Evolutionary conservation across 768 basidiomycete species (phyloP), one percentile per base, ranked within the genome.

Genomic region (Lentinula lateritia): DNA sequence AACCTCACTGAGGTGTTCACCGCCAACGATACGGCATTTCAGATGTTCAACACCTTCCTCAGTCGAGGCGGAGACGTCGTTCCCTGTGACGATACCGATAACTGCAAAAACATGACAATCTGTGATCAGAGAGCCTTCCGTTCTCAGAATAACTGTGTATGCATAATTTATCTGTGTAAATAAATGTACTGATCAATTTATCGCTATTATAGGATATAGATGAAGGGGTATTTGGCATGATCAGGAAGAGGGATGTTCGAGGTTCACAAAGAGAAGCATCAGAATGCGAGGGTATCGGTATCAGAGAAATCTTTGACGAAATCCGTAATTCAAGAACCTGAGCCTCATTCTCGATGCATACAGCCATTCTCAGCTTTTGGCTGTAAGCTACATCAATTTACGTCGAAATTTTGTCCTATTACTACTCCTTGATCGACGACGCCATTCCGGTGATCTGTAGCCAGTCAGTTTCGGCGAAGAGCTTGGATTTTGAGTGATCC

Each of bases 101-200:
- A 66, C 20, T 82, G 81, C 70, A 78, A 74, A 67, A 70, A 69
- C 18, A 64, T 58, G 12, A 74, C 75, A 12, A 76, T 83, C 10
- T 83, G 82, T 64, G 75, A 76, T 53, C 67, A 80, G 61, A 69
- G 80, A 32, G 75, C 76, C 3, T 67, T 79, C 66, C 69, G 80
- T 38, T 68, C 77, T 5, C 72, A 80, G 63, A 67, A 80, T 63
- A 78, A 77, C 56, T 81, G 80, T 64, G 79, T 80, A 66, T 39
- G 74, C 63, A 23, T 20, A 4, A 12, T 15, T n/a, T 4, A 12
- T 32, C n/a, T 16, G 16, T 32, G 28, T 28, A 28, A 28, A 2
- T 28, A 28, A 3, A 28, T 28, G 28, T 28, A 3, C 28, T 9
- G 16, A 10, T 35, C 20, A 32, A 57, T 69, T 15, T 64, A 8